Evolutionary conservation across 2,329 filamentous ascomycete species (phyloP).

Genomic region (Diaporthe humulicola): DNA sequence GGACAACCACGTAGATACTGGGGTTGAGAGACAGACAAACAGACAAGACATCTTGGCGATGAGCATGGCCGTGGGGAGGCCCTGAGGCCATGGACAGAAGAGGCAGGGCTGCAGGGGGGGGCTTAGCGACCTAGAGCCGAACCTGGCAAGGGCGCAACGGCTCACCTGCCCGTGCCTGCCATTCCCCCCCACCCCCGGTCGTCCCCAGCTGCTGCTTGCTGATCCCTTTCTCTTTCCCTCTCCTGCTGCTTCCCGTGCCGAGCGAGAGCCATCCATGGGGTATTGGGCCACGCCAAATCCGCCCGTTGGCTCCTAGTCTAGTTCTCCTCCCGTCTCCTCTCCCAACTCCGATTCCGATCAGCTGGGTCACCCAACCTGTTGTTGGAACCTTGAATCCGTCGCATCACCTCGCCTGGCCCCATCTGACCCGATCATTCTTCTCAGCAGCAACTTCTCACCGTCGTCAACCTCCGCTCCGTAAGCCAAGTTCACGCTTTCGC

Average conservation of each 20-base stretch:
- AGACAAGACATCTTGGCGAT: background rate
- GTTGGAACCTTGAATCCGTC: slow-evolving; percentile 29
- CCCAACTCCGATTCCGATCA: slow-evolving; percentile 28
- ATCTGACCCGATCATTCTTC: background rate
- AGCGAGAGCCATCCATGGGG: slow-evolving; percentile 6
- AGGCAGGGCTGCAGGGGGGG: slow-evolving; percentile 25
- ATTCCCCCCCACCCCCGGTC: background rate
- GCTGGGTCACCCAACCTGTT: slow-evolving; percentile 20
- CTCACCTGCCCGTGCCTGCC: background rate
- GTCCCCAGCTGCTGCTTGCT: slow-evolving; percentile 14
- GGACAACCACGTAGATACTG: background rate
- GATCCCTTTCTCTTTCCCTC: background rate
- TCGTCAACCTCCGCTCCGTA: background rate
- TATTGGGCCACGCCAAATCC: slow-evolving; percentile 10
- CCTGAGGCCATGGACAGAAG: background rate
- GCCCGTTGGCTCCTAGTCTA: slow-evolving; percentile 8
- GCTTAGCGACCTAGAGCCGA: slow-evolving; percentile 7
- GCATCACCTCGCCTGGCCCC: slow-evolving; percentile 3
- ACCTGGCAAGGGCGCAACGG: slow-evolving; percentile 8
- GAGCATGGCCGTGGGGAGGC: background rate
- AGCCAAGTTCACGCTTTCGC: background rate
- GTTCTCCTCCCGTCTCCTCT: slow-evolving; percentile 13
- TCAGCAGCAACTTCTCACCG: background rate
- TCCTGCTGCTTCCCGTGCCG: background rate
- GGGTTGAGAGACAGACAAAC: background rate